phyloP scores from a whole-genome alignment of 345 rosid genomes.

The Dovyalis caffra region DNA sequence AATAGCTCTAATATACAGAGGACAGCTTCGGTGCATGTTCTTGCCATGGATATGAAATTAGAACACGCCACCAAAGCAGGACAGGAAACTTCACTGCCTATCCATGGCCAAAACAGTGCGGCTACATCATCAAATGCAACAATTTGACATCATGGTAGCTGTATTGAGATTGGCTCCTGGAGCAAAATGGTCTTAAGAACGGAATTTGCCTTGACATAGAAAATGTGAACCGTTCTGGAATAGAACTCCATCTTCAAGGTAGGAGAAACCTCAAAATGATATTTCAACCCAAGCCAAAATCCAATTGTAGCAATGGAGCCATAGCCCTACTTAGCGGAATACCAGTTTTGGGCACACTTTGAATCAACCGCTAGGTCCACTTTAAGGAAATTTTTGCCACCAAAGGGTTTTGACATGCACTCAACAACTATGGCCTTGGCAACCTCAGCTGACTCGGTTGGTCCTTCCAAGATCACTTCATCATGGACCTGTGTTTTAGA shows the following conservation, averaged over 20 bases:
- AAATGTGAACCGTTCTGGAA: neutral
- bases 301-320: neutral
- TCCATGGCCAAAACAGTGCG: neutral
- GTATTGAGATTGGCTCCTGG: neutral
- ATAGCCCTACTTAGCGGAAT: conserved; percentile 62
- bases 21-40: neutral
- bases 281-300: conserved; percentile 10
- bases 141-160: neutral
- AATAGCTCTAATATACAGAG: neutral
- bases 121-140: neutral
- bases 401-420: conserved; percentile 88
- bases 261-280: neutral
- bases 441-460: conserved; percentile 71
- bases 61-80: neutral
- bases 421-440: conserved; percentile 82
- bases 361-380: conserved; percentile 86
- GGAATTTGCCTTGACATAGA: neutral
- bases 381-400: conserved; percentile 67
- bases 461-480: conserved; percentile 98
- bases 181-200: neutral
- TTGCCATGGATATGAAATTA: neutral
- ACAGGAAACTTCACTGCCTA: neutral
- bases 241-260: conserved; percentile 2
- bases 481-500: conserved; percentile 72
- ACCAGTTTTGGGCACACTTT: conserved; percentile 92